These are phyloP conservation scores for Sphenostylis stenocarpa DNA, from an alignment of 306 rosid genomes.

Conservation along the genomic window DNA sequence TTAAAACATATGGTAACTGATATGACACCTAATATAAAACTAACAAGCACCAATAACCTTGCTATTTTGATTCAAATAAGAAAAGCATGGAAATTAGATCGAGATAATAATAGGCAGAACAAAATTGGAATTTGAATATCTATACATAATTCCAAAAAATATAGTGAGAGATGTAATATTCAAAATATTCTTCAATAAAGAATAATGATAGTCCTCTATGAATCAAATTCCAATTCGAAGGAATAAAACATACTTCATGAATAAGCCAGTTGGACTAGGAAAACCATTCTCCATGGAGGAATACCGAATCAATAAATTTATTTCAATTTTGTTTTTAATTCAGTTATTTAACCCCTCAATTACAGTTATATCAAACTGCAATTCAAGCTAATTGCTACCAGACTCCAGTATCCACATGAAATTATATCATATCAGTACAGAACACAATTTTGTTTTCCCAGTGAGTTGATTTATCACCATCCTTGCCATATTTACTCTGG, in stretches of 20 bases:
- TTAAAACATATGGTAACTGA: constrained; percentile 4
- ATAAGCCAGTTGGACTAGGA: neutral
- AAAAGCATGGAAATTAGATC: constrained; percentile 8
- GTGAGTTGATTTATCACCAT: neutral
- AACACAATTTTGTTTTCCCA: neutral
- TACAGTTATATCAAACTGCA: neutral
- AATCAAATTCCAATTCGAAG: constrained; percentile 10
- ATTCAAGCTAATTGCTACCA: neutral
- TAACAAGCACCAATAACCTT: constrained; percentile 12
- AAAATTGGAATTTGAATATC: neutral
- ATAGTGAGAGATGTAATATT: constrained; percentile 1
- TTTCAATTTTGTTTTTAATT: neutral
- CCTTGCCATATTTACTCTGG: constrained; percentile 22
- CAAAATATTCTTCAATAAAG: neutral
- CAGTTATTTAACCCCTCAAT: neutral
- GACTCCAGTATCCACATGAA: neutral
- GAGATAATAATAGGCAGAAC: constrained; percentile 11
- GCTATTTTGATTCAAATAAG: constrained; percentile 19
- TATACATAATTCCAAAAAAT: neutral
- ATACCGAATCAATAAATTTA: neutral
- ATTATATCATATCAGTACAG: neutral
- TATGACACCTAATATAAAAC: constrained; percentile 23
- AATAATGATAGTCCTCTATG: constrained; percentile 5
- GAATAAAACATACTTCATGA: neutral
- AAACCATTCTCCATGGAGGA: neutral